Evolutionary conservation across 768 basidiomycete genomes (phyloP).

Genomic region (Dioszegia crocea): DNA sequence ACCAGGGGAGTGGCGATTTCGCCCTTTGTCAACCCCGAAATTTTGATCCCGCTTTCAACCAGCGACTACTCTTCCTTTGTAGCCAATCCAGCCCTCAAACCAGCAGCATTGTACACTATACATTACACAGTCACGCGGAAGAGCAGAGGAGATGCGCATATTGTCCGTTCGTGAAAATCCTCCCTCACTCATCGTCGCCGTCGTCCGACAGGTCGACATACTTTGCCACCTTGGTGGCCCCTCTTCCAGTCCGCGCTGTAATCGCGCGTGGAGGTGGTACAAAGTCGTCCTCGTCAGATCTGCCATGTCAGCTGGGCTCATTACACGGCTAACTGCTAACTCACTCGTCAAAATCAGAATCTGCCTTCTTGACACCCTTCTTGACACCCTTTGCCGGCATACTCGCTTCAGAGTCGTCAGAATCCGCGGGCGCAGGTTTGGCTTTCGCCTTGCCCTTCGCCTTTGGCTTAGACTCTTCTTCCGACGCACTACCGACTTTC

Average conservation of each 20-base stretch:
- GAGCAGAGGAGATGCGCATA: not conserved
- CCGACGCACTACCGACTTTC: not conserved
- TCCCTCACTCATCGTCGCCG: slow-evolving; percentile 23
- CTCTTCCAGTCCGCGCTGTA: slow-evolving; percentile 37
- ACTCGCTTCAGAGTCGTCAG: slow-evolving; percentile 7
- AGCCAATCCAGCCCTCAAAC: not conserved
- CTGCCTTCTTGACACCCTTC: slow-evolving; percentile 33
- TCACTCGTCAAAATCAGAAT: slow-evolving; percentile 36
- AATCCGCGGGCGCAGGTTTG: slow-evolving; percentile 15
- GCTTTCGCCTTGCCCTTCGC: slow-evolving; percentile 24
- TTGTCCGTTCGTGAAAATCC: not conserved
- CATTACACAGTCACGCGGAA: not conserved
- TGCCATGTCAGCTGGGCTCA: not conserved
- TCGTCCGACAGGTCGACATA: slow-evolving; percentile 39
- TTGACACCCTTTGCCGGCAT: slow-evolving; percentile 19
- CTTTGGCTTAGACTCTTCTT: slow-evolving; percentile 4
- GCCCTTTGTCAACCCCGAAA: not conserved
- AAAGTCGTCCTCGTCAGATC: slow-evolving; percentile 32
- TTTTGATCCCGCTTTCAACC: not conserved
- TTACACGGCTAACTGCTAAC: not conserved
- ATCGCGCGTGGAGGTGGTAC: slow-evolving; percentile 23
- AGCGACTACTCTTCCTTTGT: not conserved
- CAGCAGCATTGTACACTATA: not conserved
- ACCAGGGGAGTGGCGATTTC: not conserved
- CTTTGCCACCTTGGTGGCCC: slow-evolving; percentile 31